A percentile compares a stretch with the other conserved stretches of the same genome.
Evolutionary conservation across 2,329 filamentous ascomycete genomes (phyloP).

Genomic region (Aspergillus thermomutatus): DNA sequence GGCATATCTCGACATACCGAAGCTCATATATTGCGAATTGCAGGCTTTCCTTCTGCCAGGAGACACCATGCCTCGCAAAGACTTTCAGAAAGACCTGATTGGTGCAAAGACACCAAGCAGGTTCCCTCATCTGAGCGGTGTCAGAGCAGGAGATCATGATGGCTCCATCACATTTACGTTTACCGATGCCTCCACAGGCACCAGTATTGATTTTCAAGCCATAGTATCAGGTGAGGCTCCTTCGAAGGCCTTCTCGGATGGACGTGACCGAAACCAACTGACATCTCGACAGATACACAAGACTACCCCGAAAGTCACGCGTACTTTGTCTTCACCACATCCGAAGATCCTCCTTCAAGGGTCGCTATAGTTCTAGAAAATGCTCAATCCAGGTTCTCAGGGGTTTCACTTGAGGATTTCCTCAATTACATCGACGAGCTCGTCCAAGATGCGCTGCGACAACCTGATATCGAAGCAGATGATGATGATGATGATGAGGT

Average conservation of each 20-base stretch:
- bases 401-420: slow-evolving; percentile 46
- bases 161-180: slow-evolving; percentile 67
- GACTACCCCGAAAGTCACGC: slow-evolving; percentile 58
- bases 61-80: background rate
- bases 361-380: slow-evolving; percentile 36
- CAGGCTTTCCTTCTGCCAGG: background rate
- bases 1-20: background rate
- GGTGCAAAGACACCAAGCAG: slow-evolving; percentile 35
- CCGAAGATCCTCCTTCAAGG: slow-evolving; percentile 33
- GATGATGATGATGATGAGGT: background rate
- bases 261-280: slow-evolving; percentile 3
- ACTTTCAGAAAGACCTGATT: slow-evolving; percentile 59
- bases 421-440: slow-evolving; percentile 44
- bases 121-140: slow-evolving; percentile 50
- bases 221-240: slow-evolving; percentile 39
- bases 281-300: slow-evolving; percentile 47
- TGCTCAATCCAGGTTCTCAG: slow-evolving; percentile 45
- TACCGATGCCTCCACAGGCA: slow-evolving; percentile 25
- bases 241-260: background rate
- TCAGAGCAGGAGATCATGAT: slow-evolving; percentile 65
- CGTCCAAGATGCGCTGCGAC: slow-evolving; percentile 26
- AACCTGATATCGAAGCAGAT: background rate
- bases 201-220: slow-evolving; percentile 34
- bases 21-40: background rate
- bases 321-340: slow-evolving; percentile 56